Conservation (phyloP, 164 flowering plant species). For the Warburgia ugandensis region DNA sequence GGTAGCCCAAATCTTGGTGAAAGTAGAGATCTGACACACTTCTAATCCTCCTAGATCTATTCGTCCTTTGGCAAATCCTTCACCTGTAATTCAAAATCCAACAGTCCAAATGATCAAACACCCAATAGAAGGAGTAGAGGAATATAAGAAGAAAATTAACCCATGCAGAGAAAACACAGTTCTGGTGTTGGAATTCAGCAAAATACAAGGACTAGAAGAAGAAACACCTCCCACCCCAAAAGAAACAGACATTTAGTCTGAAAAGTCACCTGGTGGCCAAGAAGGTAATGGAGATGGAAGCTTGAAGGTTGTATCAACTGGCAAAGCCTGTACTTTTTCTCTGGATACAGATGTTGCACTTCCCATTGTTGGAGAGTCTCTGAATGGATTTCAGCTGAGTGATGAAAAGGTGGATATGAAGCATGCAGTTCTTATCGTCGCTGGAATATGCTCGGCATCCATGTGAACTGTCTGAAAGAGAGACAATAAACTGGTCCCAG, state of each 20-base stretch:
- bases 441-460: not conserved
- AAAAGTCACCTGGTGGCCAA: constrained; percentile 42
- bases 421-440: not conserved
- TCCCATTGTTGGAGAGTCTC: not conserved
- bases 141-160: no score
- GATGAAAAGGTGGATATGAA: not conserved
- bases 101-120: no score
- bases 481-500: no score
- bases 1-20: constrained; percentile 61
- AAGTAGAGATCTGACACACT: constrained; percentile 41
- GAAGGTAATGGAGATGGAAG: constrained; percentile 48
- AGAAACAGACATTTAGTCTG: no score
- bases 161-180: no score
- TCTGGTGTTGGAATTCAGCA: no score
- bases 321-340: constrained; percentile 10
- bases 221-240: no score
- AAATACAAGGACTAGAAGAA: no score
- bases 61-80: constrained; percentile 56
- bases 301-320: constrained; percentile 40
- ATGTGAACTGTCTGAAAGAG: not conserved
- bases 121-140: no score
- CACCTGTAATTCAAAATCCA: constrained; percentile 26
- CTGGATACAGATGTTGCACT: not conserved
- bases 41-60: constrained; percentile 65
- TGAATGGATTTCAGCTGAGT: no score